Percentiles rank a stretch among this genome's conserved stretches.
Conservation (phyloP, 306 rosid species). For the Pterocarpus macrocarpus region DNA sequence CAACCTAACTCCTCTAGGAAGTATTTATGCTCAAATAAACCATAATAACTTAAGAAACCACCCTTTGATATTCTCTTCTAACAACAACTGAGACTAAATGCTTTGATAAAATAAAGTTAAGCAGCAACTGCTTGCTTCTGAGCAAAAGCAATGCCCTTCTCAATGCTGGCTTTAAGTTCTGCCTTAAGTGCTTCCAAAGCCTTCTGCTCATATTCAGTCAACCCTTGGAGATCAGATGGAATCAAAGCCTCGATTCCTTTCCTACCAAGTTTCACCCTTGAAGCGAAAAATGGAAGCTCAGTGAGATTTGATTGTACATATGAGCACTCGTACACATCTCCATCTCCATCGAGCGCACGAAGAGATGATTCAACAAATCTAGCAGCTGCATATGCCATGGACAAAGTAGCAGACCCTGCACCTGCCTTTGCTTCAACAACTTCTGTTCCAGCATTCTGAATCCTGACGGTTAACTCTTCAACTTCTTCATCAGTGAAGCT, state of each 20-base stretch:
- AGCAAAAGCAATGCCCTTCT: slow-evolving; percentile 89
- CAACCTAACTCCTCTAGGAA: slow-evolving; percentile 45
- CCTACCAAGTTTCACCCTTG: slow-evolving; percentile 91
- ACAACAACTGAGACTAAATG: slow-evolving; percentile 40
- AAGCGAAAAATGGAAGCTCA: slow-evolving; percentile 94
- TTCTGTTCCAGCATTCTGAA: slow-evolving; percentile 97
- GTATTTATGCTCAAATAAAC: slow-evolving; percentile 46
- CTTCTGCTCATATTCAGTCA: slow-evolving; percentile 90
- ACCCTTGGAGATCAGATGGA: slow-evolving; percentile 84
- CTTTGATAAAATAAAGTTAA: slow-evolving; percentile 44
- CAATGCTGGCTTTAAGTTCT: slow-evolving; percentile 95
- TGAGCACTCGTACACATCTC: slow-evolving; percentile 90
- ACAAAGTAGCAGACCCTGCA: slow-evolving; percentile 95
- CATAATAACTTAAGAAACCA: slow-evolving; percentile 33
- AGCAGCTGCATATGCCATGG: slow-evolving; percentile 99
- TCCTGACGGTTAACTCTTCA: slow-evolving; percentile 80
- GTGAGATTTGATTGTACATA: slow-evolving; percentile 87
- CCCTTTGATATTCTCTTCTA: slow-evolving; percentile 41
- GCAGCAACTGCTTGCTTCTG: slow-evolving; percentile 74
- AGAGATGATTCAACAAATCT: slow-evolving; percentile 97
- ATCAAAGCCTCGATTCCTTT: slow-evolving; percentile 90
- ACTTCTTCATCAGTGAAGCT: slow-evolving; percentile 81
- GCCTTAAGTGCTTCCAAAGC: slow-evolving; percentile 93
- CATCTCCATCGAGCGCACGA: slow-evolving; percentile 93
- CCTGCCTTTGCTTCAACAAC: slow-evolving; percentile 99